These are phyloP conservation scores for Dissoconium aciculare DNA, from an alignment of 2,329 filamentous ascomycete species.

Conservation along the genomic window DNA sequence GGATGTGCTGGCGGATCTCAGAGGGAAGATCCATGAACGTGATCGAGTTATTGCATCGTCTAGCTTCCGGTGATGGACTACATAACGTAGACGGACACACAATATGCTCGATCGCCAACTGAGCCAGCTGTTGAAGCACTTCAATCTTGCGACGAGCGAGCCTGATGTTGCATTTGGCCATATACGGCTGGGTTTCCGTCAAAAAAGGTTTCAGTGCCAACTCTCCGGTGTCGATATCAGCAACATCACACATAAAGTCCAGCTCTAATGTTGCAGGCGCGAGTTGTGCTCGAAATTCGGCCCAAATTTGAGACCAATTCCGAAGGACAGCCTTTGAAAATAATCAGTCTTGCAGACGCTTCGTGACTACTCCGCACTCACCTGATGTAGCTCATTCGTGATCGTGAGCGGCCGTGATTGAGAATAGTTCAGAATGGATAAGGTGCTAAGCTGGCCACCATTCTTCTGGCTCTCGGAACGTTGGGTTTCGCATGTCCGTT, in stretches of 20 bases:
- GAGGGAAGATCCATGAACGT: not conserved
- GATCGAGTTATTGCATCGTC: not conserved
- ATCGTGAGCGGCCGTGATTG: conserved; percentile 1
- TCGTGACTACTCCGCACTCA: not conserved
- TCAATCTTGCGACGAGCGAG: not conserved
- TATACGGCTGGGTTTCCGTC: not conserved
- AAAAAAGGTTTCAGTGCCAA: not conserved
- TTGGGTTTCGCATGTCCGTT: no score
- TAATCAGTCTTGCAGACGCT: no score
- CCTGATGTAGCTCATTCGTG: not conserved
- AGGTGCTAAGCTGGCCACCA: not conserved
- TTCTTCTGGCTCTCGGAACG: not conserved
- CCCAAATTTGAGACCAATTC: not conserved
- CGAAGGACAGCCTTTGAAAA: not conserved
- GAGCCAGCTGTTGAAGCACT: not conserved
- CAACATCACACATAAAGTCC: conserved; percentile 1
- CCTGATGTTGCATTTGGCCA: conserved; percentile 1
- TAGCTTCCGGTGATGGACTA: not conserved
- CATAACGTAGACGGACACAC: not conserved
- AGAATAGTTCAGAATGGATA: not conserved
- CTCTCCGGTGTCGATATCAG: conserved; percentile 1
- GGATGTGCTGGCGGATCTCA: not conserved
- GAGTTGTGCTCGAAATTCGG: not conserved
- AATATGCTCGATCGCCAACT: conserved; percentile 1
- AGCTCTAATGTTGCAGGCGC: conserved; percentile 1